Percentiles rank a stretch among this genome's conserved stretches.
These are phyloP conservation scores for Ceratocystis cubensis DNA, from an alignment of 2,329 filamentous ascomycete species.

Conservation along the genomic window DNA sequence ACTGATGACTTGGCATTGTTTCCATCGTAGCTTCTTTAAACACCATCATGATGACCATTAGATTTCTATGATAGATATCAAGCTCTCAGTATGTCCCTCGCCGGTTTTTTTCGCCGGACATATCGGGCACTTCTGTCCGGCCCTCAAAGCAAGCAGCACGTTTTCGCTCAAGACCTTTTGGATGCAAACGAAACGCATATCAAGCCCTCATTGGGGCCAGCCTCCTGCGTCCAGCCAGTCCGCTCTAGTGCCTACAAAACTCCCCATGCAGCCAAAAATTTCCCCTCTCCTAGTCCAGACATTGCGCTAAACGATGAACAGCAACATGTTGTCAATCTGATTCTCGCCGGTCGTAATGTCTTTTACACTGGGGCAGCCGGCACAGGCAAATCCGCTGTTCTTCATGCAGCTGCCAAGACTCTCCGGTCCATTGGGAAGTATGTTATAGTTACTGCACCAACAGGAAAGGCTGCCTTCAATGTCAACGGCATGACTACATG, in stretches of 20 bases:
- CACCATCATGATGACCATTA: background rate
- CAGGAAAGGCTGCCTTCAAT: background rate
- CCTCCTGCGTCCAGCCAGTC: background rate
- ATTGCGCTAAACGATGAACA: background rate
- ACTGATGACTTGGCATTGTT: background rate
- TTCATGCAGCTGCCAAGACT: background rate
- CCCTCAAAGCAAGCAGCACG: background rate
- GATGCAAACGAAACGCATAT: background rate
- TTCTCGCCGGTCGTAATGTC: background rate
- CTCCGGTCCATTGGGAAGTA: too few relatives aligned
- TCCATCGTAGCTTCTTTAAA: background rate
- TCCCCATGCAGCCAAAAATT: too few relatives aligned
- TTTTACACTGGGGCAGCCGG: background rate
- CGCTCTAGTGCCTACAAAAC: too few relatives aligned
- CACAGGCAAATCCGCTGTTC: background rate
- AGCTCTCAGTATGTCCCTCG: background rate
- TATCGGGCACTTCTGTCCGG: background rate
- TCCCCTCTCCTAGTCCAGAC: too few relatives aligned
- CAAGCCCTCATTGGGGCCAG: background rate
- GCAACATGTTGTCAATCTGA: background rate
- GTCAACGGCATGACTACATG: background rate
- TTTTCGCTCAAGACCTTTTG: background rate
- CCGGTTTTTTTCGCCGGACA: background rate
- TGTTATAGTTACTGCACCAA: background rate
- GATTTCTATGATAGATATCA: background rate